Conservation (phyloP, 257 asterid genomes). For the Solanum stenotomum region DNA sequence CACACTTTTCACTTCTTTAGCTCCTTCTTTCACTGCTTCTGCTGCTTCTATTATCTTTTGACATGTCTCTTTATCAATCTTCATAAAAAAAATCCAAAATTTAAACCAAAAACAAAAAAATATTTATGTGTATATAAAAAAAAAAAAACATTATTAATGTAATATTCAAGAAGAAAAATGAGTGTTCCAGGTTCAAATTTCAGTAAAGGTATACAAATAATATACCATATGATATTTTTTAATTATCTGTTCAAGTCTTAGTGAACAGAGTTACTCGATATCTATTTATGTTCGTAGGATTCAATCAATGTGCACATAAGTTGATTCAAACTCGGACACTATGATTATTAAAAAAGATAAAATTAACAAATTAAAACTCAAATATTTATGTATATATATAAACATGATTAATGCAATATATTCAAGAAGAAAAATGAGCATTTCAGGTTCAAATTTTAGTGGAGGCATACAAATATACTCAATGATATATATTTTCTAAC, state of each 20-base stretch:
- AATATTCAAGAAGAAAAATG: neutral
- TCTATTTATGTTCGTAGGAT: accelerated
- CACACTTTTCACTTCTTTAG: conserved; percentile 48
- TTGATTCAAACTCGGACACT: neutral
- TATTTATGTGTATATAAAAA: neutral
- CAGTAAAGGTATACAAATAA: neutral
- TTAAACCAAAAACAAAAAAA: neutral
- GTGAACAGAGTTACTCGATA: neutral
- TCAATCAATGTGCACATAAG: neutral
- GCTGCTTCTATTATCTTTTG: conserved; percentile 67
- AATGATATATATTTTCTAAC: neutral
- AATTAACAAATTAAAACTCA: neutral
- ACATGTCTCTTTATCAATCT: conserved; percentile 60
- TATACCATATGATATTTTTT: neutral
- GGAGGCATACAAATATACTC: neutral
- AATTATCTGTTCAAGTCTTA: neutral
- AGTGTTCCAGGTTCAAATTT: neutral
- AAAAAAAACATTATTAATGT: neutral
- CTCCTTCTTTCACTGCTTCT: conserved; percentile 55
- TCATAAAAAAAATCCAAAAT: neutral
- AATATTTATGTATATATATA: too few relatives aligned
- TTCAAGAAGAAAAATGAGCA: neutral
- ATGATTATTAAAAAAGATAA: neutral
- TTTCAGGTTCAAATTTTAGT: neutral
- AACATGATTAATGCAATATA: neutral